These are phyloP conservation scores for Alternaria solani DNA, from an alignment of 2,329 filamentous ascomycete species.

Conservation along the genomic window DNA sequence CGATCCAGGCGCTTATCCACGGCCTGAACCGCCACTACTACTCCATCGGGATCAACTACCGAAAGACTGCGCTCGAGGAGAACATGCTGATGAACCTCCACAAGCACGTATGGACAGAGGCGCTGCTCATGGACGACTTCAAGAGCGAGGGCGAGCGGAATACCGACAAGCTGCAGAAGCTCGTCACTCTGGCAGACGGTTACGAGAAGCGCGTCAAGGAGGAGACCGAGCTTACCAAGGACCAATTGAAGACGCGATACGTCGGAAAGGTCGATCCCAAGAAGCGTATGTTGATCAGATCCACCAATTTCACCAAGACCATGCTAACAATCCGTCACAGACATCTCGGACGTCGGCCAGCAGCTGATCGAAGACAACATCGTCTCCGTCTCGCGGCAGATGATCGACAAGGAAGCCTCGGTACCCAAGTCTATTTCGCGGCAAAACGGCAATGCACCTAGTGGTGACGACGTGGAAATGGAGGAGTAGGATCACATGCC, in stretches of 20 bases:
- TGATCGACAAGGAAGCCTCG: conserved; percentile 99
- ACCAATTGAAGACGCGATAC: conserved; percentile 98
- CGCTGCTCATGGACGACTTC: conserved; percentile 96
- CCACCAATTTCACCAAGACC: neutral
- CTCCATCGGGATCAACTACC: conserved; percentile 97
- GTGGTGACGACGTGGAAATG: conserved; percentile 44
- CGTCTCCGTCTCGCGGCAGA: conserved; percentile 95
- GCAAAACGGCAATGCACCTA: conserved; percentile 38
- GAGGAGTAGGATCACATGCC: conserved; percentile 11
- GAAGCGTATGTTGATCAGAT: conserved; percentile 70
- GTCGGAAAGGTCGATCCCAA: conserved; percentile 99
- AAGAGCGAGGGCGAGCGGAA: conserved; percentile 82
- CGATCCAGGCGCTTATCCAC: conserved; percentile 98
- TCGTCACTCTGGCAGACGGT: conserved; percentile 89
- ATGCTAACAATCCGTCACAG: conserved; percentile 47
- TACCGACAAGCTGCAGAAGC: conserved; percentile 82
- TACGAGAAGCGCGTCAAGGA: conserved; percentile 99
- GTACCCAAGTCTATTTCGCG: conserved; percentile 66
- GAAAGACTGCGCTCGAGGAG: conserved; percentile 96
- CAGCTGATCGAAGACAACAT: conserved; percentile 99
- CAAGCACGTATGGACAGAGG: conserved; percentile 99
- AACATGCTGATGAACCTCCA: conserved; percentile 99
- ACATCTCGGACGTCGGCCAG: conserved; percentile 95
- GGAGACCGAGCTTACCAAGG: conserved; percentile 95
- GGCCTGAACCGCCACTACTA: conserved; percentile 99